Conservation (phyloP, 768 basidiomycete species). For the Kwoniella bestiolae region DNA sequence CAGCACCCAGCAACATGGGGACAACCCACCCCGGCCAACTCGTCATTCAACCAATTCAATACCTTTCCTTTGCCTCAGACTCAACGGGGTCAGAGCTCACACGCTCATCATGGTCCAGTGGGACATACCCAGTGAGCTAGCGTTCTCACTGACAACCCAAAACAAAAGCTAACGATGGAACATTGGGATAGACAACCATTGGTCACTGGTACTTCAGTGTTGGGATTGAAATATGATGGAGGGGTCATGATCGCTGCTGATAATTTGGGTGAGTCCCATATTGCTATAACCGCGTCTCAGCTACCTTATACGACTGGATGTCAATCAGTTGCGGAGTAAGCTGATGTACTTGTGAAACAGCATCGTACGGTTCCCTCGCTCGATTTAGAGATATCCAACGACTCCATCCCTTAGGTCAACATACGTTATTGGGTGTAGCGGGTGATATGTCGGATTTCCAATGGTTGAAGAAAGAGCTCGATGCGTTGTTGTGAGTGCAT, state of each 20-base stretch:
- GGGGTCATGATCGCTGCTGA: conserved; percentile 99
- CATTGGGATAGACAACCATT: conserved; percentile 92
- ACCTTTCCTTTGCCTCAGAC: conserved; percentile 70
- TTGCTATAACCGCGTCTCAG: too few relatives aligned
- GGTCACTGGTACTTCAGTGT: conserved; percentile 94
- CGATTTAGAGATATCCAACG: conserved; percentile 94
- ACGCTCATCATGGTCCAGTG: conserved; percentile 44
- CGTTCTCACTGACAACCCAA: neutral
- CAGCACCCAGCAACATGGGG: conserved; percentile 26
- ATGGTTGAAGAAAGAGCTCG: conserved; percentile 78
- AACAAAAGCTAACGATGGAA: too few relatives aligned
- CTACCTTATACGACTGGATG: conserved; percentile 11
- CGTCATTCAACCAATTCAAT: conserved; percentile 72
- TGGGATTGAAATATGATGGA: conserved; percentile 92
- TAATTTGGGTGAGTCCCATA: conserved; percentile 73
- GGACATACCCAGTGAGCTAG: conserved; percentile 77
- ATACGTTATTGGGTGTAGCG: conserved; percentile 86
- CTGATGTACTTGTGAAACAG: conserved; percentile 58
- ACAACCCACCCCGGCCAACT: conserved; percentile 57
- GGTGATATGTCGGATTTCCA: conserved; percentile 99
- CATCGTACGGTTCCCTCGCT: conserved; percentile 95
- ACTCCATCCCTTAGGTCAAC: conserved; percentile 78
- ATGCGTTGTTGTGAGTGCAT: conserved; percentile 66
- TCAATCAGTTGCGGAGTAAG: neutral
- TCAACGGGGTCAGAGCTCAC: conserved; percentile 54